Conservation (phyloP, 2,329 filamentous ascomycete species). For the Talaromyces amestolkiae region DNA sequence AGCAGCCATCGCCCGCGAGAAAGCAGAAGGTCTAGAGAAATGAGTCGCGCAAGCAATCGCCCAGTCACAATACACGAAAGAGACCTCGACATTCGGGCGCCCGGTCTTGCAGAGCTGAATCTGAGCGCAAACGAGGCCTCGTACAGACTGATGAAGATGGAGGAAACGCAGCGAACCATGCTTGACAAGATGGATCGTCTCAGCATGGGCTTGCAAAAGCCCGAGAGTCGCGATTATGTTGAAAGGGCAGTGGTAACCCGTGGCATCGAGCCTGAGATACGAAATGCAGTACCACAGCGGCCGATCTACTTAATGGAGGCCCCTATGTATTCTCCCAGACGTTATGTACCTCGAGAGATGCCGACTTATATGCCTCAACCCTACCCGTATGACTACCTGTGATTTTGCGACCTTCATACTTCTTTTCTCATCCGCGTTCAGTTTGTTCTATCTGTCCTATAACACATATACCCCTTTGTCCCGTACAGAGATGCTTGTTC, state of each 20-base stretch:
- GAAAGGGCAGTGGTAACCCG: background rate
- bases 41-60: background rate
- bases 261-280: conserved; percentile 1
- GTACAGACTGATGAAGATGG: conserved; percentile 7
- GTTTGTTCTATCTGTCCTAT: background rate
- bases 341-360: conserved; percentile 18
- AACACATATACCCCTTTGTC: background rate
- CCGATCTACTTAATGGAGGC: conserved; percentile 19
- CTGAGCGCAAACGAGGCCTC: background rate
- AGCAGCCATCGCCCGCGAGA: conserved; percentile 16
- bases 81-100: background rate
- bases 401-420: background rate
- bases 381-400: conserved; percentile 14
- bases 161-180: background rate
- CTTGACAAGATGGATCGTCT: conserved; percentile 4
- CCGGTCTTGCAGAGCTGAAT: conserved; percentile 1
- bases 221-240: background rate
- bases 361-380: conserved; percentile 15
- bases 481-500: background rate
- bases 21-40: background rate
- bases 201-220: background rate
- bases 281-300: background rate
- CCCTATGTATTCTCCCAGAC: conserved; percentile 23
- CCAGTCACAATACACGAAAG: conserved; percentile 4
- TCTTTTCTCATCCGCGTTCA: background rate